phyloP scores from a whole-genome alignment of 2,329 filamentous ascomycete genomes.

The Fonsecaea pedrosoi region DNA sequence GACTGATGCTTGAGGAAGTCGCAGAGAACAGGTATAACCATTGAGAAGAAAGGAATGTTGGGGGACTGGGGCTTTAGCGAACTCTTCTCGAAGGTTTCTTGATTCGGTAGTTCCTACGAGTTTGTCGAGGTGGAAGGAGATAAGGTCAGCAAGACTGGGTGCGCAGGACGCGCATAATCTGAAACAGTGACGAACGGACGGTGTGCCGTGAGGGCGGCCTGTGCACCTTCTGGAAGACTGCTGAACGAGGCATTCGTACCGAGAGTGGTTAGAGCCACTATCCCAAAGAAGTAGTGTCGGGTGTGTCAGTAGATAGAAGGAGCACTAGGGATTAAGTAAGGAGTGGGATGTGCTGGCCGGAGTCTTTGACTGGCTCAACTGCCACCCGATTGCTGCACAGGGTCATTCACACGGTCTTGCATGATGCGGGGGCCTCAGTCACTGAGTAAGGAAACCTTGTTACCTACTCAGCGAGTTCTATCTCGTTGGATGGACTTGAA shows the following conservation, averaged over 20 bases:
- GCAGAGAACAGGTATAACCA: not conserved
- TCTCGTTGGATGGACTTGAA: not conserved
- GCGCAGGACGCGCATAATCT: not conserved
- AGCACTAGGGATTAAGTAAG: constrained; percentile 9
- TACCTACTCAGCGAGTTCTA: not conserved
- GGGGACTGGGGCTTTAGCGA: not conserved
- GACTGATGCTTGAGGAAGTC: not conserved
- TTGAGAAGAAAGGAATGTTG: not conserved
- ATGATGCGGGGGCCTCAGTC: not conserved
- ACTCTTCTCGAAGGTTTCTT: constrained; percentile 8
- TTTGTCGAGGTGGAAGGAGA: not conserved
- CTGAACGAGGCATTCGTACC: constrained; percentile 1
- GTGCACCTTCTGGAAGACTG: constrained; percentile 15
- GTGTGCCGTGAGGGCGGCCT: not conserved
- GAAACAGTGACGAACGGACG: not conserved
- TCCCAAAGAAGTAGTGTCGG: not conserved
- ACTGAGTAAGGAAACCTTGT: not conserved
- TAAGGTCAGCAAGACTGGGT: not conserved
- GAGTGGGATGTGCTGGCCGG: not conserved
- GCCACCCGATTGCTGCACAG: not conserved
- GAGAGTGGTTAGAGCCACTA: not conserved
- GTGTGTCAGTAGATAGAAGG: too few species aligned
- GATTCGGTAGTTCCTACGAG: not conserved
- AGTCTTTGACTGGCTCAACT: not conserved
- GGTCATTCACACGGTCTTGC: not conserved